Conservation (phyloP, 1,284 basidiomycete species). For the Agaricales sp. region DNA sequence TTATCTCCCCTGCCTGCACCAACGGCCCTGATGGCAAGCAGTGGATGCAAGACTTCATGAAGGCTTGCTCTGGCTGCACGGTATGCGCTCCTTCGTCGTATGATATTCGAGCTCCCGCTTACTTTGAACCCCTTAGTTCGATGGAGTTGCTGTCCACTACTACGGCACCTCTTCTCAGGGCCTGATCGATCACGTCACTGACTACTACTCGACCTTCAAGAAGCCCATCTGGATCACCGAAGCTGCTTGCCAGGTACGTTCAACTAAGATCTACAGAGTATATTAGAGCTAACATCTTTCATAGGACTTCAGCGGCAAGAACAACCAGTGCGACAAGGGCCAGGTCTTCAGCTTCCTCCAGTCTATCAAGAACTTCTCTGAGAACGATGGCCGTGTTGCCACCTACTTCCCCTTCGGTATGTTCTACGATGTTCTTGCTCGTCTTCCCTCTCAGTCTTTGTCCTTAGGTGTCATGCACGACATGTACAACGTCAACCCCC, state of each 20-base stretch:
- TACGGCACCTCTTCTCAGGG: constrained; percentile 44
- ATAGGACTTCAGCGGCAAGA: constrained; percentile 51
- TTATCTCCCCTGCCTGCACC: constrained; percentile 62
- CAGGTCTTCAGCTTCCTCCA: constrained; percentile 52
- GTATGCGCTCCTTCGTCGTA: constrained; percentile 28
- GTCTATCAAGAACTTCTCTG: constrained; percentile 43
- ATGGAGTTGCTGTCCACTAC: constrained; percentile 42
- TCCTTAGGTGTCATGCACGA: constrained; percentile 52
- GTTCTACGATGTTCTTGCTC: constrained; percentile 16
- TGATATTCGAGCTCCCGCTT: neutral
- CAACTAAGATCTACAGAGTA: neutral
- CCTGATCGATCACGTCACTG: constrained; percentile 40
- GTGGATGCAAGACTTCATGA: constrained; percentile 55
- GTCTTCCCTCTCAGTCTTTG: constrained; percentile 2
- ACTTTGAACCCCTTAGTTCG: constrained; percentile 30
- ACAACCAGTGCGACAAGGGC: constrained; percentile 34
- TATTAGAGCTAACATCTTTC: neutral
- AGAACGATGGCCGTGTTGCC: constrained; percentile 41
- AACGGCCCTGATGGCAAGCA: constrained; percentile 40
- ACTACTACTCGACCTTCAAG: constrained; percentile 41
- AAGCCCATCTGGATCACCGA: constrained; percentile 57
- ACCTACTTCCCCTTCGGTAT: constrained; percentile 65
- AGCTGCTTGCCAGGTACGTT: constrained; percentile 49
- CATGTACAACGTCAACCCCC: constrained; percentile 57
- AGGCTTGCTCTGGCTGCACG: constrained; percentile 37